phyloP scores from a whole-genome alignment of 768 basidiomycete species.

The Hericium alpestre region DNA sequence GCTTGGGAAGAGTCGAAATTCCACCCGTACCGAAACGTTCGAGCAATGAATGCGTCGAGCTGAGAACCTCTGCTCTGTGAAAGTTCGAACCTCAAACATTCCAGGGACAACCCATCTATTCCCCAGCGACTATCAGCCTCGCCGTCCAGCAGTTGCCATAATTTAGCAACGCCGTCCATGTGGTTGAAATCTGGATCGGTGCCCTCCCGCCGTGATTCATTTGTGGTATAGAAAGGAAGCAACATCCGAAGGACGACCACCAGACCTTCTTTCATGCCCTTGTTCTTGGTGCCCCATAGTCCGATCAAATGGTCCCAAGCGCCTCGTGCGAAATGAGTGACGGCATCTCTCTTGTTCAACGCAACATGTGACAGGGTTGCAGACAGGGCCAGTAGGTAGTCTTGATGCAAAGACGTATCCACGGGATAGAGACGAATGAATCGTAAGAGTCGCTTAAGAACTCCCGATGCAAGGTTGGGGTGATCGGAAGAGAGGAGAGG shows the following conservation, averaged over 20 bases:
- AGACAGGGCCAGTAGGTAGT: conserved; percentile 62
- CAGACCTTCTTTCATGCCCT: conserved; percentile 66
- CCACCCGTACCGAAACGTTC: conserved; percentile 63
- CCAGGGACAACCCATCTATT: conserved; percentile 53
- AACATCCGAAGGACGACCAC: conserved; percentile 62
- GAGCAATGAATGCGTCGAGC: conserved; percentile 42
- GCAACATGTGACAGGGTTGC: conserved; percentile 65
- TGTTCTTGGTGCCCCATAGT: conserved; percentile 76
- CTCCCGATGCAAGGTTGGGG: conserved; percentile 31
- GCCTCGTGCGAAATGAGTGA: conserved; percentile 47
- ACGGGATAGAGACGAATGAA: conserved; percentile 58
- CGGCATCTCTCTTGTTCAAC: conserved; percentile 55
- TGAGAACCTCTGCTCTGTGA: conserved; percentile 12
- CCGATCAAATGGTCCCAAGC: conserved; percentile 56
- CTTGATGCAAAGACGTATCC: conserved; percentile 72
- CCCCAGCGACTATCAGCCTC: conserved; percentile 60
- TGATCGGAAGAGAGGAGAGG: conserved; percentile 42
- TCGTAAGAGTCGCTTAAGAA: conserved; percentile 48
- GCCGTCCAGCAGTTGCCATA: conserved; percentile 46
- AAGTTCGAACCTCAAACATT: conserved; percentile 50
- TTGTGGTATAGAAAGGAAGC: conserved; percentile 56
- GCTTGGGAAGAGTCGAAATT: conserved; percentile 64
- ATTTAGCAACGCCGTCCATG: conserved; percentile 36
- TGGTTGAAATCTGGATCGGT: conserved; percentile 27
- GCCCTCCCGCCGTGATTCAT: conserved; percentile 1